phyloP scores from a whole-genome alignment of 352 stramenopile genomes.

The Saprolegnia diclina region DNA sequence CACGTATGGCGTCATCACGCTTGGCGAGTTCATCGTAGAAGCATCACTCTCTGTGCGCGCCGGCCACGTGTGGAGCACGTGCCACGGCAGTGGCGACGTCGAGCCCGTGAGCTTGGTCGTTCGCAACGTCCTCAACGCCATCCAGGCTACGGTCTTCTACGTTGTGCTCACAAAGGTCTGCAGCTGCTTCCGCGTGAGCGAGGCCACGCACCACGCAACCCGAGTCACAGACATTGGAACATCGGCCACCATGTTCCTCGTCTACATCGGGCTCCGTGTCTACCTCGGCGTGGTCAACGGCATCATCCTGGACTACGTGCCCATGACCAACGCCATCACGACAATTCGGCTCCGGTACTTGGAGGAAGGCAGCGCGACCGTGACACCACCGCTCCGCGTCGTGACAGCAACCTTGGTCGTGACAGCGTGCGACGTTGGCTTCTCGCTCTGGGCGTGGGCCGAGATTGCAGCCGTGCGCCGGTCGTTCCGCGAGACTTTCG shows the following conservation, averaged over 20 bases:
- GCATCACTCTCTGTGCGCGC: neutral
- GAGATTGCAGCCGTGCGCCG: conserved; percentile 32
- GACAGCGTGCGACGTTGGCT: conserved; percentile 27
- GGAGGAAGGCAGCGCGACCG: conserved; percentile 25
- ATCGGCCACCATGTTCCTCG: conserved; percentile 25
- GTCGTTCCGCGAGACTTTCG: conserved; percentile 36
- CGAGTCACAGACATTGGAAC: conserved; percentile 14
- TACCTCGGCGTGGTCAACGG: conserved; percentile 31
- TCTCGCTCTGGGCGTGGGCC: conserved; percentile 29
- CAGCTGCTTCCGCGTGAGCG: conserved; percentile 32
- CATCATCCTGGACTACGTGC: conserved; percentile 42
- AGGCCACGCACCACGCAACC: conserved; percentile 17
- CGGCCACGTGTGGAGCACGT: neutral
- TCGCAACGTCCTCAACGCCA: conserved; percentile 14
- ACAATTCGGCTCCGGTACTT: conserved; percentile 27
- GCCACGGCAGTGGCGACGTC: neutral
- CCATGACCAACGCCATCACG: conserved; percentile 39
- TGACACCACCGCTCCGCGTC: conserved; percentile 28
- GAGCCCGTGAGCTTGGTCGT: neutral
- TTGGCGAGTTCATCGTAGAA: neutral
- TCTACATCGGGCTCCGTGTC: conserved; percentile 33
- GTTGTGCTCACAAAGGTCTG: conserved; percentile 33
- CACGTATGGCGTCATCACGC: conserved; percentile 2
- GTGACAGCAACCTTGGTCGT: conserved; percentile 30
- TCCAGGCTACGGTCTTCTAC: conserved; percentile 31